These are phyloP conservation scores for Yamadazyma insecticola DNA, from an alignment of 805 yeast species.

Conservation along the genomic window DNA sequence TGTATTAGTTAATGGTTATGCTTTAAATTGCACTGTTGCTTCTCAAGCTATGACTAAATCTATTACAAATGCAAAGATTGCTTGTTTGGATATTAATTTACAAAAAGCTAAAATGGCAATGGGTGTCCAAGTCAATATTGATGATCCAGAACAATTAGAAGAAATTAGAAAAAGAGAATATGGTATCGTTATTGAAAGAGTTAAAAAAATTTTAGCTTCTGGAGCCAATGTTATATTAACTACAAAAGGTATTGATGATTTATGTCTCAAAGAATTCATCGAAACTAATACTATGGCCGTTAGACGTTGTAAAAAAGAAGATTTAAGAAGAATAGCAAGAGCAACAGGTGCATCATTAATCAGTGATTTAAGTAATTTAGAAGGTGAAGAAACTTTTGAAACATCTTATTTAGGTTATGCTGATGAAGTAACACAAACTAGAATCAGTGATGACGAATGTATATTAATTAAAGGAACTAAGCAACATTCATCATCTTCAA, in stretches of 20 bases:
- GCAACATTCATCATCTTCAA: conserved; percentile 87
- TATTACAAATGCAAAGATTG: conserved; percentile 70
- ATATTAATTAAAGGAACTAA: conserved; percentile 85
- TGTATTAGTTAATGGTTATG: conserved; percentile 85
- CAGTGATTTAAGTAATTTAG: conserved; percentile 83
- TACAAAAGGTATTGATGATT: conserved; percentile 92
- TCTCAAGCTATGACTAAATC: conserved; percentile 91
- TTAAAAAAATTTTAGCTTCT: conserved; percentile 71
- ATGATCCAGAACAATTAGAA: conserved; percentile 96
- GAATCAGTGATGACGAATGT: conserved; percentile 95
- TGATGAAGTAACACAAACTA: conserved; percentile 84
- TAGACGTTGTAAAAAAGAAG: conserved; percentile 95
- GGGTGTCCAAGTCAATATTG: conserved; percentile 96
- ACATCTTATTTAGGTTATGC: conserved; percentile 81
- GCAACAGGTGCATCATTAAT: conserved; percentile 96
- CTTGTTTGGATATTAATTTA: conserved; percentile 84
- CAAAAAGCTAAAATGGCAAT: conserved; percentile 97
- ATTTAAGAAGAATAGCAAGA: conserved; percentile 91
- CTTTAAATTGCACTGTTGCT: conserved; percentile 94
- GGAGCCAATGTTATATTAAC: conserved; percentile 94
- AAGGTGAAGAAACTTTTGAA: conserved; percentile 93
- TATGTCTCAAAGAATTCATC: conserved; percentile 85
- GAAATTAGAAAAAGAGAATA: conserved; percentile 85
- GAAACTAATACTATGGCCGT: conserved; percentile 93
- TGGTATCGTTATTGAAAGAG: conserved; percentile 79